Conservation (phyloP, 2,329 filamentous ascomycete genomes). For the Diaporthe vexans region DNA sequence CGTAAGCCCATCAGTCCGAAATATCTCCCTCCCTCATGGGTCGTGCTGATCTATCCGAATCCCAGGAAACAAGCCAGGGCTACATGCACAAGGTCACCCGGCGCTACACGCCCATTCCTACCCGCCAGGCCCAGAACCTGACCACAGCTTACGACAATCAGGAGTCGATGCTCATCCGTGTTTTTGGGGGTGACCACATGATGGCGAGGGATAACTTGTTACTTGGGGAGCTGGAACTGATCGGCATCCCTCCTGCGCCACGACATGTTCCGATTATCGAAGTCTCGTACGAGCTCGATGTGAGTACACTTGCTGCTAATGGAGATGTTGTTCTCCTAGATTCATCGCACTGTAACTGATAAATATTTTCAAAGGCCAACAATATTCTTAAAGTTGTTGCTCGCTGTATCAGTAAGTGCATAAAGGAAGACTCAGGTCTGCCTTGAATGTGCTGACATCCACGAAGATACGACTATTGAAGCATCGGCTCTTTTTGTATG, state of each 20-base stretch:
- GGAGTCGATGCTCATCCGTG: not conserved
- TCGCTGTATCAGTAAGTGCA: not conserved
- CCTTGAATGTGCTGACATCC: not conserved
- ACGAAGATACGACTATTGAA: not conserved
- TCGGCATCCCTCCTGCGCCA: constrained; percentile 9
- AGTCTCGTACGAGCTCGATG: constrained; percentile 1
- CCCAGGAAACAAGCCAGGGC: constrained; percentile 15
- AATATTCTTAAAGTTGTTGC: not conserved
- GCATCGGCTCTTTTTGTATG: not conserved
- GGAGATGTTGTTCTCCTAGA: no score
- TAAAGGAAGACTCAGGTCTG: not conserved
- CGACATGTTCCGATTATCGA: not conserved
- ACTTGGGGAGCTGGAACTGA: not conserved
- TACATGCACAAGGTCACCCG: not conserved
- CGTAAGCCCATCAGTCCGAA: no score
- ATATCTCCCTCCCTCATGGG: no score
- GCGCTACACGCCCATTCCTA: not conserved
- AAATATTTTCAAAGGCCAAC: not conserved
- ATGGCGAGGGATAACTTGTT: not conserved
- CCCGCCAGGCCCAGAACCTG: not conserved
- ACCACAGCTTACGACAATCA: constrained; percentile 5
- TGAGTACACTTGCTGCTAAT: not conserved
- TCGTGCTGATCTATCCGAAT: not conserved
- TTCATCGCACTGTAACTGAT: not conserved
- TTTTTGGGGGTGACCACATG: constrained; percentile 4